Evolutionary conservation across 768 basidiomycete genomes (phyloP), one percentile per base, ranked within the genome.

Genomic region (Kwoniella pini): DNA sequence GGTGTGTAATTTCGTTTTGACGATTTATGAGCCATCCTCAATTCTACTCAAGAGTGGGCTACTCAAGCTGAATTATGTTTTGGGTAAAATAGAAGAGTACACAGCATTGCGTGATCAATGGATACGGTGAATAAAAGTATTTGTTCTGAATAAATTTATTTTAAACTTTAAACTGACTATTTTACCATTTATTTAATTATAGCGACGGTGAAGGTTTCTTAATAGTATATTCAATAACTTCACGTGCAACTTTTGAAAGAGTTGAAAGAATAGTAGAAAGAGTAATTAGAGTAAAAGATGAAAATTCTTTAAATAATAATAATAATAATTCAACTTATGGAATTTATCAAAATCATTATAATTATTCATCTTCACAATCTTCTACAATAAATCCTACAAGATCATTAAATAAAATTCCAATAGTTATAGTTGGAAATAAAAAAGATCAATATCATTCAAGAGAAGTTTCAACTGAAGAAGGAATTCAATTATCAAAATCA

Each of bases 151-250:
- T 11, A 11, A 39, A 40, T 30, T 21, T 19, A 31, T 50, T n/a
- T n/a, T n/a, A n/a, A n/a, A n/a, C n/a, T n/a, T n/a, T n/a, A n/a
- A n/a, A n/a, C n/a, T n/a, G n/a, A n/a, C n/a, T n/a, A n/a, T n/a
- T n/a, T n/a, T 36, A n/a, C n/a, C n/a, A n/a, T n/a, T n/a, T n/a
- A n/a, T n/a, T n/a, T n/a, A n/a, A n/a, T n/a, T n/a, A 5, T 40
- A 95, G 93, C 27, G 93, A 97, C 80, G 94, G 94, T 64, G 92
- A 95, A 81, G 93, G 92, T n/a, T 95, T 97, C 79, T 88, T 97
- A 68, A 85, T 97, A 46, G 93, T 96, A 60, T 97, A 96, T 80
- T 95, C 92, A 42, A 94, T 97, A 77, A 89, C 91, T 57, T 93
- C 91, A n/a, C 85, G 91, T 76, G 85, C 87, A 62, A 91, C 90